Evolutionary conservation across 805 yeast species (phyloP).

Genomic region (Lipomyces chichibuensis): DNA sequence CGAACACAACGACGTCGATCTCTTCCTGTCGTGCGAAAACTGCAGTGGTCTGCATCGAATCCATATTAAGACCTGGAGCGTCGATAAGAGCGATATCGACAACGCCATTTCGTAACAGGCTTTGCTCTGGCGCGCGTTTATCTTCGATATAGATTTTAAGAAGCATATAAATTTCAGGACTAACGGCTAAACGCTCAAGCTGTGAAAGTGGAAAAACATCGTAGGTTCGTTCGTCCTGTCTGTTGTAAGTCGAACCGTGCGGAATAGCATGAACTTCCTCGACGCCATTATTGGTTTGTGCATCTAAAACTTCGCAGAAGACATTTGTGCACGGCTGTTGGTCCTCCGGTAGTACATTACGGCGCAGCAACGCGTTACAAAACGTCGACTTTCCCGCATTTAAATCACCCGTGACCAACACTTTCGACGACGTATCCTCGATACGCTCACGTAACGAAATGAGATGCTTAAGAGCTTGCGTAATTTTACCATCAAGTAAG

Average conservation of each 20-base stretch:
- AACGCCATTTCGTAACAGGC: constrained; percentile 83
- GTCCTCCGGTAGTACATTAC: constrained; percentile 85
- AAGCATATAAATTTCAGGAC: constrained; percentile 69
- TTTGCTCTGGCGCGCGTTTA: constrained; percentile 62
- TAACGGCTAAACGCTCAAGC: constrained; percentile 66
- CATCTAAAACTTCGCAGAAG: constrained; percentile 91
- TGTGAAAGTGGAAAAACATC: constrained; percentile 56
- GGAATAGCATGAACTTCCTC: constrained; percentile 95
- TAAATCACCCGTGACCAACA: constrained; percentile 93
- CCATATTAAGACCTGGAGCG: constrained; percentile 96
- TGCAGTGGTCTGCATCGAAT: constrained; percentile 90
- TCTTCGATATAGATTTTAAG: constrained; percentile 84
- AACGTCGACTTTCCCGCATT: constrained; percentile 96
- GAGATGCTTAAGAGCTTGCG: constrained; percentile 68
- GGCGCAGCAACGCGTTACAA: constrained; percentile 83
- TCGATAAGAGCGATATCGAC: constrained; percentile 91
- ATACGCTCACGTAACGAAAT: constrained; percentile 75
- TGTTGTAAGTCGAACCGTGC: constrained; percentile 50
- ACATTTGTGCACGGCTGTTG: constrained; percentile 98
- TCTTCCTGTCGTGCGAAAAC: constrained; percentile 96
- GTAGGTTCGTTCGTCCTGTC: constrained; percentile 67
- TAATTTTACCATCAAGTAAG: constrained; percentile 68
- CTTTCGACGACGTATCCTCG: constrained; percentile 89
- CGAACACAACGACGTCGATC: constrained; percentile 93
- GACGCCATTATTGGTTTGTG: constrained; percentile 66